These are phyloP conservation scores for Pythium insidiosum DNA, from an alignment of 352 stramenopile species.

Conservation along the genomic window DNA sequence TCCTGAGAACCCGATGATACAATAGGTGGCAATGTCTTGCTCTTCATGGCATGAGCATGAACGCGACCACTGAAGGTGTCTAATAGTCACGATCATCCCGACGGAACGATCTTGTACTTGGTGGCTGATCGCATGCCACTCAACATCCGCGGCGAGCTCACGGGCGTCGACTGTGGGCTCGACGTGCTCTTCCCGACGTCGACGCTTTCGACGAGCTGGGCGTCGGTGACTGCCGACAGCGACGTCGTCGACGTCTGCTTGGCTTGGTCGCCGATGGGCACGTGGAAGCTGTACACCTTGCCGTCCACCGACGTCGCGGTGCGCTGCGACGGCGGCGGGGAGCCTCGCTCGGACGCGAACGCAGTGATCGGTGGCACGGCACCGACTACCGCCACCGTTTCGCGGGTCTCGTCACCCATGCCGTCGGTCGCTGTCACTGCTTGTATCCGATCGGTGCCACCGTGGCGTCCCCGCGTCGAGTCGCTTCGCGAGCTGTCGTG, in stretches of 20 bases:
- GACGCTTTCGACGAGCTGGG: not conserved
- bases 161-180: not conserved
- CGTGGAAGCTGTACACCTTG: too few relatives aligned
- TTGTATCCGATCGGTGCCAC: constrained; percentile 12
- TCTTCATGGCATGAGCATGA: too few relatives aligned
- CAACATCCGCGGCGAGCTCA: constrained; percentile 5
- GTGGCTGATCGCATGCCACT: constrained; percentile 8
- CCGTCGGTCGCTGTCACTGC: constrained; percentile 4
- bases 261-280: too few relatives aligned
- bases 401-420: constrained; percentile 6
- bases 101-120: constrained; percentile 27
- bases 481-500: too few relatives aligned
- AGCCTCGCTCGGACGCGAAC: too few relatives aligned
- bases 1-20: too few relatives aligned
- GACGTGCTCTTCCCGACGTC: constrained; percentile 2
- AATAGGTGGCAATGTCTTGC: too few relatives aligned
- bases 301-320: too few relatives aligned
- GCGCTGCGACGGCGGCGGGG: too few relatives aligned
- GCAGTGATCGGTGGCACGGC: too few relatives aligned
- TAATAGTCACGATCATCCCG: constrained; percentile 6
- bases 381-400: too few relatives aligned
- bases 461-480: too few relatives aligned
- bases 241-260: not conserved
- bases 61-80: not conserved
- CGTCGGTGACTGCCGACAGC: not conserved